Base-by-base conservation (phyloP, 495 filamentous ascomycete species). In the Cercophora scortea region DNA sequence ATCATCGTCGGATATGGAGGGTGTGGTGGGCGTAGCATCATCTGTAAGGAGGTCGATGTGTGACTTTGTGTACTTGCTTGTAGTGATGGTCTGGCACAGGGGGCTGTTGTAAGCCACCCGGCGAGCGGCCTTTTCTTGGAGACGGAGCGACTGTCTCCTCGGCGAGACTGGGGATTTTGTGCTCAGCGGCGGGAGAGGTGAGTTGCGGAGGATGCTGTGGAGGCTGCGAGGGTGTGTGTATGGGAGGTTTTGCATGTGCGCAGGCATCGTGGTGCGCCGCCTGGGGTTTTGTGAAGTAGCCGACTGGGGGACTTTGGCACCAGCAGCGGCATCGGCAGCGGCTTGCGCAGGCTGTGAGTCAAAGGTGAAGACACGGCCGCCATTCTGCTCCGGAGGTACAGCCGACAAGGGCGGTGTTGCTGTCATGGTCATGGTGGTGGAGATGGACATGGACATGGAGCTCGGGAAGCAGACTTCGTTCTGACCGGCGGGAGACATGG, bases 131-230 rank as follows among this genome's bases (percentile, higher is more conserved):
- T 70, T 73, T 53, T 78, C 72, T 45, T 77, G 74, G 10, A 79
- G 59, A 32, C 77, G 70, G 17, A 66, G 53, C 12, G 78, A 79
- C 35, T 72, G 68, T 35, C 76, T 67, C 45, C 63, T 66, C 11
- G 73, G 72, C 0, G 78, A 76, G 11, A 61, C 62, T 10, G 77
- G 76, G 33, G 75, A 73, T 39, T 51, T 58, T 6, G 71, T 65
- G 51, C 52, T 73, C 11, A 66, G 62, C 35, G 68, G 80, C 54
- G 77, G 78, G 10, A 84, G 63, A 2, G 85, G 86, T 8, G 85
- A 88, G 71, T 90, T 90, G 62, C 85, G 83, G 33, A 90, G 73
- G 64, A 90, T 90, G 65, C 84, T 87, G 54, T 79, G 81, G 7
- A 88, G 74, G 7, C 78, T 78, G 15, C 82, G 74, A 3, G 85